Conservation (phyloP, 2,329 filamentous ascomycete species). For the Lachnellula willkommii region DNA sequence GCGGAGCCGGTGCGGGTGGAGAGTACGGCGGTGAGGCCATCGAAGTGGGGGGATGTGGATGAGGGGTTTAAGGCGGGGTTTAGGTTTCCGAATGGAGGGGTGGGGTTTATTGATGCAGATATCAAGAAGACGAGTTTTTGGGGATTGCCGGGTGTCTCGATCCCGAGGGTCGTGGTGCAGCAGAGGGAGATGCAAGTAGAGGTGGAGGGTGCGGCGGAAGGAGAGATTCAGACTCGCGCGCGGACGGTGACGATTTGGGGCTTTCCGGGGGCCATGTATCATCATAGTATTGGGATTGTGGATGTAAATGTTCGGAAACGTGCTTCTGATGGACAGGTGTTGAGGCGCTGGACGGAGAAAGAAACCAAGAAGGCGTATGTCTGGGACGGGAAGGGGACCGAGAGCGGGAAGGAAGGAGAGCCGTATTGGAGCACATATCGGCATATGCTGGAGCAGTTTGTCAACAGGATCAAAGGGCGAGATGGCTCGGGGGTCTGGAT, state of each 20-base stretch:
- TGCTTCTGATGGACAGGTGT: conserved; percentile 5
- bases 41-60: conserved; percentile 18
- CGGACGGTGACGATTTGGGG: conserved; percentile 20
- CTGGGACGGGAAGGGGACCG: conserved; percentile 9
- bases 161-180: conserved; percentile 30
- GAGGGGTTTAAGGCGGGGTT: conserved; percentile 31
- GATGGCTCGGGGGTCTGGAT: conserved; percentile 38
- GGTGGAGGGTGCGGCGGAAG: conserved; percentile 42
- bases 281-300: conserved; percentile 21
- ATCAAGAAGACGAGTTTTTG: conserved; percentile 20
- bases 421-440: conserved; percentile 41
- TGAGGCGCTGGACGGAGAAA: conserved; percentile 20
- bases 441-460: conserved; percentile 45
- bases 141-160: conserved; percentile 25
- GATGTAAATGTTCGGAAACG: conserved; percentile 16
- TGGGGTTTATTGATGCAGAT: conserved; percentile 31
- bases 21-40: conserved; percentile 23
- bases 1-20: conserved; percentile 37
- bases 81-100: conserved; percentile 37
- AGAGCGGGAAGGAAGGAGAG: conserved; percentile 27
- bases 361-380: conserved; percentile 19
- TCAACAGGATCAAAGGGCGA: conserved; percentile 39
- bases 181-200: conserved; percentile 46
- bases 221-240: conserved; percentile 15
- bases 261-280: conserved; percentile 14